Evolutionary conservation across 2,329 filamentous ascomycete genomes (phyloP).

Genomic region (Aphanocladium album): DNA sequence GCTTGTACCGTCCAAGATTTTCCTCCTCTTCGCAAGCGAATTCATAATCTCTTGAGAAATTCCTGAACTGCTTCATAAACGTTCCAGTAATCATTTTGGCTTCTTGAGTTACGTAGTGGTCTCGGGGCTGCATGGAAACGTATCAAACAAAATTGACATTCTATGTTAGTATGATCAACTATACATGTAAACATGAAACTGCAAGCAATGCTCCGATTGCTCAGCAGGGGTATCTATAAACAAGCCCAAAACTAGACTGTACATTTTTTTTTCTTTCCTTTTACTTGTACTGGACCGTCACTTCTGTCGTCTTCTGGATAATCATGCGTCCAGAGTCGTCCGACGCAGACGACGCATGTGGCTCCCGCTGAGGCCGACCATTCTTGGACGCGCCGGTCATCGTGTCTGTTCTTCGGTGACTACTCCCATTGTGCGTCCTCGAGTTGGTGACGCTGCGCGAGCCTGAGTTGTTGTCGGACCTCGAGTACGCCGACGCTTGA

Average conservation of each 20-base stretch:
- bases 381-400: background rate
- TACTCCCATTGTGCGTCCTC: background rate
- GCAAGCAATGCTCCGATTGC: background rate
- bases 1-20: background rate
- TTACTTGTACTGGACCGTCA: background rate
- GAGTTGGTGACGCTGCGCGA: background rate
- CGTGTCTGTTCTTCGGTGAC: background rate
- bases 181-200: background rate
- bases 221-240: background rate
- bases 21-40: background rate
- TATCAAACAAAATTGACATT: background rate
- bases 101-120: background rate
- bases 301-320: background rate
- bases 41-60: background rate
- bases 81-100: background rate
- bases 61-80: background rate
- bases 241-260: background rate
- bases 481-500: background rate
- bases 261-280: background rate
- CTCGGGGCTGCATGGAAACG: background rate
- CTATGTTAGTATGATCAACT: background rate
- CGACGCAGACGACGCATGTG: background rate
- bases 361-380: background rate
- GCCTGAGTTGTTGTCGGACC: background rate
- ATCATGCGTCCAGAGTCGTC: background rate